Evolutionary conservation across 345 rosid genomes (phyloP).

Genomic region (Noccaea bulbosa): DNA sequence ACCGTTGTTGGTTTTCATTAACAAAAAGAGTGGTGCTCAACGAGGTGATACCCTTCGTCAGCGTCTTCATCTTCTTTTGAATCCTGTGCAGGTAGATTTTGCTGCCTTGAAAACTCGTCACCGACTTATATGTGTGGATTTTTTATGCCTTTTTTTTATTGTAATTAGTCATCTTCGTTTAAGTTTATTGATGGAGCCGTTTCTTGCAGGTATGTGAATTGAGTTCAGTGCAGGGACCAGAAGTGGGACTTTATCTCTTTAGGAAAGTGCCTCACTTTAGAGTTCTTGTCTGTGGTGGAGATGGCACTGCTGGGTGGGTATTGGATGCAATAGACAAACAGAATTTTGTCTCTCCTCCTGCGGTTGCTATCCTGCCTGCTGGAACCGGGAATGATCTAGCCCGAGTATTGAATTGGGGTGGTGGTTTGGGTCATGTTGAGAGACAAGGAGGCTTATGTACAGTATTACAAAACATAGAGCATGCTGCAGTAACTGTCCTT

Average conservation of each 20-base stretch:
- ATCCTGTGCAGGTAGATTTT: conserved; percentile 79
- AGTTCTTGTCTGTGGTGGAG: conserved; percentile 93
- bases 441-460: conserved; percentile 83
- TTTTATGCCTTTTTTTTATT: neutral
- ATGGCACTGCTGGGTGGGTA: conserved; percentile 96
- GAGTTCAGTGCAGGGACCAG: conserved; percentile 82
- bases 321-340: conserved; percentile 82
- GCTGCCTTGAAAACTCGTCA: conserved; percentile 1
- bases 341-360: conserved; percentile 90
- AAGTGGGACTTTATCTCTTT: conserved; percentile 77
- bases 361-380: conserved; percentile 90
- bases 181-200: conserved; percentile 27
- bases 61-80: conserved; percentile 79
- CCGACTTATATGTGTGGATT: neutral
- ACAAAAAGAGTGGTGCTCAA: conserved; percentile 92
- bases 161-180: neutral
- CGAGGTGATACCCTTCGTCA: conserved; percentile 72
- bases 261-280: conserved; percentile 89
- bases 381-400: conserved; percentile 99
- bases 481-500: conserved; percentile 89
- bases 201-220: conserved; percentile 74
- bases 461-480: conserved; percentile 69
- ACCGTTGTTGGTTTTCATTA: conserved; percentile 84
- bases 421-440: conserved; percentile 83
- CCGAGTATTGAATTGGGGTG: conserved; percentile 86